Percentiles rank a stretch among this genome's conserved stretches.
Evolutionary conservation across 1,284 basidiomycete genomes (phyloP).

Genomic region (Ustilago hordei): DNA sequence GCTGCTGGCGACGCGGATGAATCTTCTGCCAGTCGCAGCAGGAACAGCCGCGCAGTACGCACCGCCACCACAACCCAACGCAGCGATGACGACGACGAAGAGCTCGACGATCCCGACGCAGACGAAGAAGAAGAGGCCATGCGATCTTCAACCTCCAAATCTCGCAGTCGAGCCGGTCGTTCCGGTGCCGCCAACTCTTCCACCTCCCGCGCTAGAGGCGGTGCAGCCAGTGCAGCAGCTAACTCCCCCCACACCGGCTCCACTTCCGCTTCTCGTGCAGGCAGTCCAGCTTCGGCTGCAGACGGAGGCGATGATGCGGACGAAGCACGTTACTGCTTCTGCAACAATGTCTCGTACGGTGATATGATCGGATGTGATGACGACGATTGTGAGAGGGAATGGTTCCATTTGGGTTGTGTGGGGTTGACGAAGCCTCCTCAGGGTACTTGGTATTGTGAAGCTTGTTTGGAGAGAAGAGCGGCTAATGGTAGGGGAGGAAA

Average conservation of each 20-base stretch:
- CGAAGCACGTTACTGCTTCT: conserved; percentile 85
- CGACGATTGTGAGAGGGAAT: conserved; percentile 87
- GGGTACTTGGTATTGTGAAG: conserved; percentile 79
- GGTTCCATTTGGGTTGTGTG: conserved; percentile 84
- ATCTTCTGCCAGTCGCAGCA: conserved; percentile 20
- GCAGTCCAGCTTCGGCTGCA: conserved; percentile 26
- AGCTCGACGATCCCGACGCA: conserved; percentile 35
- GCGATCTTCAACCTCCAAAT: conserved; percentile 20
- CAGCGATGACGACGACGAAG: conserved; percentile 52
- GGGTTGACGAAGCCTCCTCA: conserved; percentile 76
- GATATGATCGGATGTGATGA: conserved; percentile 99
- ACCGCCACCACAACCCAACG: conserved; percentile 28
- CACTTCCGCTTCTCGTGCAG: conserved; percentile 33
- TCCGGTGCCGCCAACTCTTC: conserved; percentile 17
- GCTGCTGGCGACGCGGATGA: conserved; percentile 26
- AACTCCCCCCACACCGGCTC: conserved; percentile 38
- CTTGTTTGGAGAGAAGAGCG: conserved; percentile 60
- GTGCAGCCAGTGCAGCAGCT: conserved; percentile 27
- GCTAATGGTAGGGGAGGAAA: conserved; percentile 36
- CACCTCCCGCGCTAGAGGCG: conserved; percentile 24
- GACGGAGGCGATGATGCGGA: conserved; percentile 69
- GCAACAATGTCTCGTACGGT: conserved; percentile 85
- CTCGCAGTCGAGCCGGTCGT: conserved; percentile 18
- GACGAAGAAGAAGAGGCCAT: conserved; percentile 38
- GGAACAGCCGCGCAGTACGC: conserved; percentile 41